phyloP scores from a whole-genome alignment of 495 filamentous ascomycete species.

The Eremomyces bilateralis region DNA sequence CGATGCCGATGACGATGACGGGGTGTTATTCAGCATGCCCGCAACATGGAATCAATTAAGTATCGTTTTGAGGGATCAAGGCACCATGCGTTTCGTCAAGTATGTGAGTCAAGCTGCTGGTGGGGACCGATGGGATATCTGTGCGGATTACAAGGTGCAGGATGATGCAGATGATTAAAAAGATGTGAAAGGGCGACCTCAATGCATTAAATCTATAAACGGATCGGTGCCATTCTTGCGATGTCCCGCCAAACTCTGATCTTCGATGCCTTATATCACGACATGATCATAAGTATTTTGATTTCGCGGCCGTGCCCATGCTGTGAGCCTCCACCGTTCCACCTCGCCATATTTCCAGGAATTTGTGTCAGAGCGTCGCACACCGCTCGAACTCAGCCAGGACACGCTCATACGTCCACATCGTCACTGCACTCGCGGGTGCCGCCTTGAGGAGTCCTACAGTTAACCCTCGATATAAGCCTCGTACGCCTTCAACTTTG shows the following conservation, averaged over 20 bases:
- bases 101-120: slow-evolving; percentile 65
- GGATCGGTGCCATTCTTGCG: too few species aligned
- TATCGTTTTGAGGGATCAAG: slow-evolving; percentile 72
- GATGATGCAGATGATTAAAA: slow-evolving; percentile 14
- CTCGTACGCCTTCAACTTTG: slow-evolving; percentile 47
- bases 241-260: too few species aligned
- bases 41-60: slow-evolving; percentile 77
- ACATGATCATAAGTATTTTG: too few species aligned
- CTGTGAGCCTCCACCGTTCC: too few species aligned
- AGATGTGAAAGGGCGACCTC: slow-evolving; percentile 8
- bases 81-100: slow-evolving; percentile 82
- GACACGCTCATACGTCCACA: slow-evolving; percentile 90
- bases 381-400: slow-evolving; percentile 11
- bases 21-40: slow-evolving; percentile 72
- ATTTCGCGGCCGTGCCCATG: too few species aligned
- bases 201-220: too few species aligned
- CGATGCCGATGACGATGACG: slow-evolving; percentile 52
- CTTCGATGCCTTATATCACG: too few species aligned
- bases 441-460: slow-evolving; percentile 87
- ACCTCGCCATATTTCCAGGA: too few species aligned
- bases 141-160: slow-evolving; percentile 35
- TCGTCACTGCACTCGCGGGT: slow-evolving; percentile 81
- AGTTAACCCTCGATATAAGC: slow-evolving; percentile 70
- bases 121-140: slow-evolving; percentile 87
- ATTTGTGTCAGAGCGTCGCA: too few species aligned